Evolutionary conservation across 805 yeast genomes (phyloP).

Genomic region (Saccharomycopsis vini): DNA sequence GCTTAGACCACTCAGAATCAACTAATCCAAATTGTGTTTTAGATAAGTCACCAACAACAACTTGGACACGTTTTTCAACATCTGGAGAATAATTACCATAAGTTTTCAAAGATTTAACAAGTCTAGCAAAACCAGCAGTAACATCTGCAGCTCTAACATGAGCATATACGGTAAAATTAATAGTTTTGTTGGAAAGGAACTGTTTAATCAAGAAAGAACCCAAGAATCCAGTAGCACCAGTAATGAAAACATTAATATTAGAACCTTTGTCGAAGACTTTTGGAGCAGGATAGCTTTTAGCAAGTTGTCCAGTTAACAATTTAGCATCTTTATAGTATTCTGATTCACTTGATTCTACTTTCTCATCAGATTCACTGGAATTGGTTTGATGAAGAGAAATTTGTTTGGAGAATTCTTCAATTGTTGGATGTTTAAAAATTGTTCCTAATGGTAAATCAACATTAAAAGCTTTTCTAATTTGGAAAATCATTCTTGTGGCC

Average conservation of each 20-base stretch:
- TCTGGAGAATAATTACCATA: conserved; percentile 61
- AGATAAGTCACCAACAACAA: conserved; percentile 79
- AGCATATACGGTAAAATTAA: conserved; percentile 57
- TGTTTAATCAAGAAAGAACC: conserved; percentile 86
- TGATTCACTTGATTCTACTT: too few relatives aligned
- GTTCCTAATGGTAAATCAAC: conserved; percentile 85
- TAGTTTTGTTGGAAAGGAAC: conserved; percentile 46
- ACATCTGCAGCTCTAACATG: conserved; percentile 82
- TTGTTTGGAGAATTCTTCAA: conserved; percentile 66
- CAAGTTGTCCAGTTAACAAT: conserved; percentile 35
- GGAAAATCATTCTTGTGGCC: conserved; percentile 95
- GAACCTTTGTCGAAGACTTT: conserved; percentile 28
- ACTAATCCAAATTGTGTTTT: conserved; percentile 61
- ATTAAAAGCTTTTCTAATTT: conserved; percentile 65
- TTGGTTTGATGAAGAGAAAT: conserved; percentile 42
- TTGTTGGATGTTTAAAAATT: conserved; percentile 83
- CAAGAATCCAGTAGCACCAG: conserved; percentile 95
- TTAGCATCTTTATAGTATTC: conserved; percentile 73
- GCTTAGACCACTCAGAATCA: conserved; percentile 44
- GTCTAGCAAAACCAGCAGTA: conserved; percentile 65
- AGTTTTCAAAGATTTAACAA: conserved; percentile 64
- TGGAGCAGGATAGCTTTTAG: conserved; percentile 37
- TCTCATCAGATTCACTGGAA: conserved; percentile 20
- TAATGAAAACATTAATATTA: conserved; percentile 61
- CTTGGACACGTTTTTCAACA: conserved; percentile 41